Conservation (phyloP, 2,329 filamentous ascomycete species). For the Ploettnerulaceae sp. region DNA sequence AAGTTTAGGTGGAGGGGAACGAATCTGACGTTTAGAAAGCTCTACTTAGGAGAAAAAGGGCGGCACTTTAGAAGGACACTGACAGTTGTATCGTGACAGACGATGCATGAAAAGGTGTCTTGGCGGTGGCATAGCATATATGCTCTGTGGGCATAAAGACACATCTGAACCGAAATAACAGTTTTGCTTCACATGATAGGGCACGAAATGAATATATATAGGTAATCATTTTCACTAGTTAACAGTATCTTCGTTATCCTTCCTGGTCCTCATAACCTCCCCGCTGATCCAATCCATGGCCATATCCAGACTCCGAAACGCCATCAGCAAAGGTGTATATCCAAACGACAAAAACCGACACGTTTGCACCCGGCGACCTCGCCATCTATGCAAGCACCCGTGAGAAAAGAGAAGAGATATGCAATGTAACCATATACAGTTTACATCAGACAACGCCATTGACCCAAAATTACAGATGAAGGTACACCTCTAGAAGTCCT, state of each 20-base stretch:
- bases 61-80: not conserved
- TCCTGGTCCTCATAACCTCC: constrained; percentile 10
- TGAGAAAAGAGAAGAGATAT: constrained; percentile 21
- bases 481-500: constrained; percentile 73
- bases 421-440: constrained; percentile 25
- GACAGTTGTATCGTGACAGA: not conserved
- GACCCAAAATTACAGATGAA: constrained; percentile 16
- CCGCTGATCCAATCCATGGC: constrained; percentile 17
- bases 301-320: constrained; percentile 26
- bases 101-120: constrained; percentile 8
- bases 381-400: constrained; percentile 30
- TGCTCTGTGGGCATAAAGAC: not conserved
- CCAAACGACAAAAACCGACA: constrained; percentile 16
- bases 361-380: constrained; percentile 27
- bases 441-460: constrained; percentile 19
- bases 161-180: too few species aligned
- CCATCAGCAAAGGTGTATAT: constrained; percentile 22
- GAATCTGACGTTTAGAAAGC: too few species aligned
- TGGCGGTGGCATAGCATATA: not conserved
- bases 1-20: too few species aligned
- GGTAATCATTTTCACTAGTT: too few species aligned
- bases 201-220: not conserved
- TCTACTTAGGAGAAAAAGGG: not conserved
- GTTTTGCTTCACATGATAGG: too few species aligned
- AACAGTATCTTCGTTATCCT: constrained; percentile 11